Evolutionary conservation across 768 basidiomycete genomes (phyloP), one percentile per base, ranked within the genome.

Genomic region (Amanita polypyramis): DNA sequence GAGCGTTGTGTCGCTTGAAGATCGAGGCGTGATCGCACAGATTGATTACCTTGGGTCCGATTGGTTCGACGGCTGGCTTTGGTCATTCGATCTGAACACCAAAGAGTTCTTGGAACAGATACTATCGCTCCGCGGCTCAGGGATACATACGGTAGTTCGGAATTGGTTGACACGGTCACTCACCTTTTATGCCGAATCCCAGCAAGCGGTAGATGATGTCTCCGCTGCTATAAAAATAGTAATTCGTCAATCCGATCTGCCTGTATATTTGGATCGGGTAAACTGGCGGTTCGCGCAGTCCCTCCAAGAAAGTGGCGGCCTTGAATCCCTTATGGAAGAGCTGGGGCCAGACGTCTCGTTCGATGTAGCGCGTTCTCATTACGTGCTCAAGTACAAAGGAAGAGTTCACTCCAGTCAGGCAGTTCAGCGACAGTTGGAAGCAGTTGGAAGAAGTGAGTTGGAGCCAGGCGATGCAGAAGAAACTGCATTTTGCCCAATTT

Each of bases 401-500:
- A 36, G 37, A 8, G 10, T 8, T 20, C 30, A 14, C 11, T 11
- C 7, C n/a, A 6, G 7, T 5, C 11, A 14, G 6, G 41, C 41
- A 7, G 41, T 27, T 21, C 19, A 21, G 11, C 8, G 30, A 25
- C 25, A 27, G 6, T 8, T 38, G 25, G 41, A 42, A 42, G 41
- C 25, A 9, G 11, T 38, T 25, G 21, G 14, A 39, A 25, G 5
- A 2, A 5, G 17, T 27, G 8, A 2, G 17, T 27, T 25, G 11
- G 4, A 36, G 21, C 20, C 21, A 7, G 27, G 8, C n/a, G 35
- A 35, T 7, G 43, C 4, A 25, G 37, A 30, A 39, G 35, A 25
- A 19, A 12, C 15, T 14, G 25, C 35, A 11, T 5, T 5, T 5
- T 83, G 80, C 53, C 79, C 80, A 4, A 65, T 83, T 38, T 83